Conservation (phyloP, 2,329 filamentous ascomycete species). For the Sphaerostilbella broomeana region DNA sequence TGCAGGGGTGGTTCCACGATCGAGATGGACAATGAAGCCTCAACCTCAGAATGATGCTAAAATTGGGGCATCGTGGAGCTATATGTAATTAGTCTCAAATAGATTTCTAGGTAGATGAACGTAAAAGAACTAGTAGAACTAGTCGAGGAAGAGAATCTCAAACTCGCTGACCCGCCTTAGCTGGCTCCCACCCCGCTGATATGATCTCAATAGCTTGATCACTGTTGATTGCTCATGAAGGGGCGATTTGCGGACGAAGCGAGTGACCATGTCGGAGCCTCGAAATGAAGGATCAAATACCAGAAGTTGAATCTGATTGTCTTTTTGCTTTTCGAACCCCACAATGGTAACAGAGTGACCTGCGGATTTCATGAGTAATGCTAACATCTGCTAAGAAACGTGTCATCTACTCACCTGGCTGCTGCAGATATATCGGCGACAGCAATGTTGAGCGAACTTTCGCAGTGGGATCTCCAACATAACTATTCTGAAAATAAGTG, state of each 20-base stretch:
- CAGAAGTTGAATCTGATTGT: constrained; percentile 62
- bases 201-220: constrained; percentile 55
- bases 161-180: constrained; percentile 68
- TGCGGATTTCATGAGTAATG: constrained; percentile 19
- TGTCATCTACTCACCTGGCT: constrained; percentile 48
- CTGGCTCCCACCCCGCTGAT: constrained; percentile 64
- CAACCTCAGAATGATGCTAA: too few relatives aligned
- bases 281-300: constrained; percentile 85
- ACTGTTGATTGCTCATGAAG: constrained; percentile 33
- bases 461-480: constrained; percentile 33
- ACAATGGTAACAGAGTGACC: constrained; percentile 89
- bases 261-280: constrained; percentile 57
- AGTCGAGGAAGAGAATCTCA: constrained; percentile 72
- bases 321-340: constrained; percentile 64
- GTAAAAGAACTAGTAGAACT: too few relatives aligned
- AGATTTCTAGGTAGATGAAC: too few relatives aligned
- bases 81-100: too few relatives aligned
- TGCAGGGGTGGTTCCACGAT: constrained; percentile 65
- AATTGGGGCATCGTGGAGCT: too few relatives aligned
- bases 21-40: too few relatives aligned
- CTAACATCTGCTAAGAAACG: background rate
- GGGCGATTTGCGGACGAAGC: constrained; percentile 46
- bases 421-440: constrained; percentile 86
- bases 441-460: constrained; percentile 66
- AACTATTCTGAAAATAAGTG: constrained; percentile 61